Conservation (phyloP, 768 basidiomycete genomes). For the Termitomyces heimii region DNA sequence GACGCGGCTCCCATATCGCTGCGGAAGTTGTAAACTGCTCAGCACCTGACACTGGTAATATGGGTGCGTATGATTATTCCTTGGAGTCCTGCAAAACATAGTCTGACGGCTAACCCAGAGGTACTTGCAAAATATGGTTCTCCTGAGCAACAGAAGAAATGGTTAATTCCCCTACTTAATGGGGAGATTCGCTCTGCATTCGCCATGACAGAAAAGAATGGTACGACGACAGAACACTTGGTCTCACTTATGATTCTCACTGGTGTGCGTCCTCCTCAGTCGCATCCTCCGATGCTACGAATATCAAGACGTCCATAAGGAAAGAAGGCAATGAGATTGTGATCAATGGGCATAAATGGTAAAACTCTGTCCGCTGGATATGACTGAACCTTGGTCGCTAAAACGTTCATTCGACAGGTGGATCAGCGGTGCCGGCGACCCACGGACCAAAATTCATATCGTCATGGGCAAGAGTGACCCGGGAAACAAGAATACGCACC, state of each 20-base stretch:
- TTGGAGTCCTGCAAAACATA: neutral
- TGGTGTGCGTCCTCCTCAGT: conserved; percentile 35
- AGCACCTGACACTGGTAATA: conserved; percentile 97
- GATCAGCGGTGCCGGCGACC: conserved; percentile 97
- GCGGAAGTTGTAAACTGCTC: conserved; percentile 91
- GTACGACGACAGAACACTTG: conserved; percentile 28
- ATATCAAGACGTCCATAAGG: conserved; percentile 83
- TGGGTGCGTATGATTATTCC: conserved; percentile 55
- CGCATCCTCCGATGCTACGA: conserved; percentile 94
- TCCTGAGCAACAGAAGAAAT: conserved; percentile 84
- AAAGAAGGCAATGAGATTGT: conserved; percentile 85
- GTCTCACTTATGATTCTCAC: conserved; percentile 1
- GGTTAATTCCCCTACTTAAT: conserved; percentile 81
- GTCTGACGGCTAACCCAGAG: conserved; percentile 47
- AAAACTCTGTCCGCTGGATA: neutral
- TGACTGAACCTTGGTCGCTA: neutral
- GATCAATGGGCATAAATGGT: conserved; percentile 98
- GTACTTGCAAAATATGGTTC: conserved; percentile 94
- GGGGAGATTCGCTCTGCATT: conserved; percentile 95
- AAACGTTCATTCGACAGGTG: conserved; percentile 50
- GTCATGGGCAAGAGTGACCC: conserved; percentile 96
- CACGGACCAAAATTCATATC: conserved; percentile 82
- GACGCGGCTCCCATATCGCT: conserved; percentile 74
- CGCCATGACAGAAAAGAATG: conserved; percentile 93
- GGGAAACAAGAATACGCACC: conserved; percentile 64